Evolutionary conservation across 1,284 basidiomycete genomes (phyloP).

Genomic region (Vanrija pseudolonga): DNA sequence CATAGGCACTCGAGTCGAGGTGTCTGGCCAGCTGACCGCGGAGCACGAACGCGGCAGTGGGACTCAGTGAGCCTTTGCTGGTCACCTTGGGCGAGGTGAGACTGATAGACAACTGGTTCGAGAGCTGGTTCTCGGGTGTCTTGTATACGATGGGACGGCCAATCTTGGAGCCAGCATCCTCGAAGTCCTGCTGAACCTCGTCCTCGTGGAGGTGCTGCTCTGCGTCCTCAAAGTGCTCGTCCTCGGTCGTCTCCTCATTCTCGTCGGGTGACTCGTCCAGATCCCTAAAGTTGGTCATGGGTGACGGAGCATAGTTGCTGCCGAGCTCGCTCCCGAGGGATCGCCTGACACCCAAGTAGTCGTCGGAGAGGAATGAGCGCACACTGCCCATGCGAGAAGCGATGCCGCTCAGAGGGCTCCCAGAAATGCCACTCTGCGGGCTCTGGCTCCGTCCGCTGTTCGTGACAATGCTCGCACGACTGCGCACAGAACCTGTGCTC

Average conservation of each 20-base stretch:
- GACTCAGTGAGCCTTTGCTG: background rate
- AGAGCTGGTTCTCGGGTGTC: too few species aligned
- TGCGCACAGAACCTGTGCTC: background rate
- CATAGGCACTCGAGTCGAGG: conserved; percentile 3
- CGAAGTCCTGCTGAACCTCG: too few species aligned
- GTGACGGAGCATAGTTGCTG: conserved; percentile 1
- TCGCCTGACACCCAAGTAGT: conserved; percentile 8
- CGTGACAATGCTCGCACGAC: background rate
- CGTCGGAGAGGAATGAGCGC: conserved; percentile 14
- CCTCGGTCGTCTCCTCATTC: too few species aligned
- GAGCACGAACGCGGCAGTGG: conserved; percentile 6
- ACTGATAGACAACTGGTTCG: too few species aligned
- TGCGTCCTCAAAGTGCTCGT: too few species aligned
- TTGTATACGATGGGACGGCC: too few species aligned
- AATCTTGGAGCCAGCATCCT: too few species aligned
- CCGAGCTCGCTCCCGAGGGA: conserved; percentile 33
- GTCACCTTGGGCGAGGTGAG: too few species aligned
- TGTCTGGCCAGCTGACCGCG: conserved; percentile 1
- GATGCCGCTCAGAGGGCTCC: background rate
- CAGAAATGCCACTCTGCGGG: background rate
- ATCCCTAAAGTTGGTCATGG: background rate
- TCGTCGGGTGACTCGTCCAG: background rate
- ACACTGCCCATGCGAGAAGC: conserved; percentile 10
- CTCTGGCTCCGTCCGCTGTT: background rate
- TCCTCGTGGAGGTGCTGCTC: too few species aligned